phyloP scores from a whole-genome alignment of 1,139 yeast species.

The Kodamaea fungicola region DNA sequence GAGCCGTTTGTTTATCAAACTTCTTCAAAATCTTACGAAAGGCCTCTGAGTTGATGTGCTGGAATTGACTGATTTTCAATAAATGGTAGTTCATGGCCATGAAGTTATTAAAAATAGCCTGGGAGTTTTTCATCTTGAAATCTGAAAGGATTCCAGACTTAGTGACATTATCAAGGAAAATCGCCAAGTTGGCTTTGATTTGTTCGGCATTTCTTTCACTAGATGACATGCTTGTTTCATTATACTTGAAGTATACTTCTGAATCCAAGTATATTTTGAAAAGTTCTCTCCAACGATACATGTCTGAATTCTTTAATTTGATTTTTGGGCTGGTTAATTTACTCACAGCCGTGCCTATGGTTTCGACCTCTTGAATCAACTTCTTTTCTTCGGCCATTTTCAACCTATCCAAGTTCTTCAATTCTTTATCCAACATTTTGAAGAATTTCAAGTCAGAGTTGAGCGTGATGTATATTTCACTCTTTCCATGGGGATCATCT shows the following conservation, averaged over 20 bases:
- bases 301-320: conserved; percentile 44
- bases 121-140: conserved; percentile 50
- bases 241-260: conserved; percentile 60
- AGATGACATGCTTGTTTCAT: conserved; percentile 39
- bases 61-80: conserved; percentile 58
- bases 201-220: conserved; percentile 39
- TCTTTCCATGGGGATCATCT: conserved; percentile 11
- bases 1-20: conserved; percentile 67
- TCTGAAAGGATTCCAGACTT: conserved; percentile 36
- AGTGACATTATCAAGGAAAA: conserved; percentile 44
- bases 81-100: conserved; percentile 52
- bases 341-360: conserved; percentile 37
- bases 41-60: conserved; percentile 60
- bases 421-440: conserved; percentile 53
- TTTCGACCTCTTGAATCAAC: conserved; percentile 41
- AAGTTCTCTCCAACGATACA: conserved; percentile 70
- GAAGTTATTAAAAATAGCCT: conserved; percentile 48
- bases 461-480: conserved; percentile 36
- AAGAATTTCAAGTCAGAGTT: conserved; percentile 53
- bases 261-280: conserved; percentile 63
- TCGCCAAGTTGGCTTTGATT: conserved; percentile 36
- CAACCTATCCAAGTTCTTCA: conserved; percentile 48
- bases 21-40: conserved; percentile 66
- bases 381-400: conserved; percentile 43
- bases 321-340: conserved; percentile 36